Conservation (phyloP, 1,284 basidiomycete genomes). For the Hemileia vastatrix region DNA sequence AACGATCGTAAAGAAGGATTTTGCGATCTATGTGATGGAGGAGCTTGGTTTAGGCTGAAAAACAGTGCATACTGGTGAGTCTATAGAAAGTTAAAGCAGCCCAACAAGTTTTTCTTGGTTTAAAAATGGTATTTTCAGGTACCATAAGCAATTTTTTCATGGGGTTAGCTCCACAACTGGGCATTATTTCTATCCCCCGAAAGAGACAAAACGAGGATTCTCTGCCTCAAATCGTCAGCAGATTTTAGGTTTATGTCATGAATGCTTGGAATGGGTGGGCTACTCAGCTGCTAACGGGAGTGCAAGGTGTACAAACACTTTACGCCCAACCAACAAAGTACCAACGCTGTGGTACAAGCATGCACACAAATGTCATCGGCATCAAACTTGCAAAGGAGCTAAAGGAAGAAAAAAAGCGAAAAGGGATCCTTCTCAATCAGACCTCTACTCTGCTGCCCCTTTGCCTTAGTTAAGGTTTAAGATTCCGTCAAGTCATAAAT, state of each 20-base stretch:
- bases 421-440: too few relatives aligned
- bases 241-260: slow-evolving; percentile 14
- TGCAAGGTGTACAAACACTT: too few relatives aligned
- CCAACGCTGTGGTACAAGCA: slow-evolving; percentile 24
- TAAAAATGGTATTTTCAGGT: slow-evolving; percentile 2
- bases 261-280: slow-evolving; percentile 18
- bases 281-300: slow-evolving; percentile 11
- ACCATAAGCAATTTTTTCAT: slow-evolving; percentile 21
- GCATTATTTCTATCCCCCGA: slow-evolving; percentile 20
- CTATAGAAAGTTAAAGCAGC: background rate
- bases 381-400: slow-evolving; percentile 24
- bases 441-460: too few relatives aligned
- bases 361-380: slow-evolving; percentile 23
- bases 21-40: slow-evolving; percentile 22
- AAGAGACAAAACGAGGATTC: slow-evolving; percentile 15
- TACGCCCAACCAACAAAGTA: slow-evolving; percentile 6
- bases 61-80: slow-evolving; percentile 23
- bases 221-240: slow-evolving; percentile 19
- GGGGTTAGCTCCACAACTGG: slow-evolving; percentile 22
- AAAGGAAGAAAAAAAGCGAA: slow-evolving; percentile 22
- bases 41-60: slow-evolving; percentile 20
- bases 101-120: background rate
- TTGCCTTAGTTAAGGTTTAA: too few relatives aligned
- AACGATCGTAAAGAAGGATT: slow-evolving; percentile 23
- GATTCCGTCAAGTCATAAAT: too few relatives aligned